Evolutionary conservation across 805 yeast genomes (phyloP).

Genomic region (Nakazawaea sp.): DNA sequence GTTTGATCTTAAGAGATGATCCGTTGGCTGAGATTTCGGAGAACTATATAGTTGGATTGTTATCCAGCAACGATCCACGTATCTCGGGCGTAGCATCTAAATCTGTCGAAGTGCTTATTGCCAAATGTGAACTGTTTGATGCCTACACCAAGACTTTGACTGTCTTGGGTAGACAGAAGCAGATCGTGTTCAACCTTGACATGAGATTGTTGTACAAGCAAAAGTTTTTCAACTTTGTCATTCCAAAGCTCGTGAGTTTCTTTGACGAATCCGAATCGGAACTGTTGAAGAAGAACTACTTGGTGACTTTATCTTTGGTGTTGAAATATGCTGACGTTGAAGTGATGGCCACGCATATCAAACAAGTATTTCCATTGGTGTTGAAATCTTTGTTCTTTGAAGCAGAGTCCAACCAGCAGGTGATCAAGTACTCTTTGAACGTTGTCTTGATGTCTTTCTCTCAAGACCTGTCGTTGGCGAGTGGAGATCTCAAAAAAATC

Average conservation of each 20-base stretch:
- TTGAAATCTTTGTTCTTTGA: constrained; percentile 51
- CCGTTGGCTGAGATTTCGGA: constrained; percentile 25
- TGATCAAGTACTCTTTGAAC: constrained; percentile 19
- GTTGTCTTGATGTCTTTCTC: constrained; percentile 22
- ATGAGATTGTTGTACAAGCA: constrained; percentile 75
- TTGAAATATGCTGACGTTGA: constrained; percentile 57
- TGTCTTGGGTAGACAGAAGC: constrained; percentile 16
- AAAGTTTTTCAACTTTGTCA: constrained; percentile 54
- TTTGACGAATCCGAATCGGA: constrained; percentile 24
- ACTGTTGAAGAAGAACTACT: constrained; percentile 38
- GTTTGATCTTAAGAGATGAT: constrained; percentile 55
- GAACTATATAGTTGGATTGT: constrained; percentile 25
- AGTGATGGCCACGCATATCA: constrained; percentile 59
- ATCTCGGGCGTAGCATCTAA: constrained; percentile 38
- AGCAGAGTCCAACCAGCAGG: constrained; percentile 12
- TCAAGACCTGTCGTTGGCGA: constrained; percentile 29
- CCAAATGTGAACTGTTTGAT: constrained; percentile 58
- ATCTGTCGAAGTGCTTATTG: constrained; percentile 56
- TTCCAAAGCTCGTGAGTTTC: constrained; percentile 47
- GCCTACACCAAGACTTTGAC: constrained; percentile 26
- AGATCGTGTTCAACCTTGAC: constrained; percentile 42
- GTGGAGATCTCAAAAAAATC: constrained; percentile 48
- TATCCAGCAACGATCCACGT: constrained; percentile 19
- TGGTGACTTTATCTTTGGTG: constrained; percentile 62
- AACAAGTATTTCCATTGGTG: constrained; percentile 62